These are phyloP conservation scores for Colletotrichum orbiculare DNA, from an alignment of 2,329 filamentous ascomycete species.

Conservation along the genomic window DNA sequence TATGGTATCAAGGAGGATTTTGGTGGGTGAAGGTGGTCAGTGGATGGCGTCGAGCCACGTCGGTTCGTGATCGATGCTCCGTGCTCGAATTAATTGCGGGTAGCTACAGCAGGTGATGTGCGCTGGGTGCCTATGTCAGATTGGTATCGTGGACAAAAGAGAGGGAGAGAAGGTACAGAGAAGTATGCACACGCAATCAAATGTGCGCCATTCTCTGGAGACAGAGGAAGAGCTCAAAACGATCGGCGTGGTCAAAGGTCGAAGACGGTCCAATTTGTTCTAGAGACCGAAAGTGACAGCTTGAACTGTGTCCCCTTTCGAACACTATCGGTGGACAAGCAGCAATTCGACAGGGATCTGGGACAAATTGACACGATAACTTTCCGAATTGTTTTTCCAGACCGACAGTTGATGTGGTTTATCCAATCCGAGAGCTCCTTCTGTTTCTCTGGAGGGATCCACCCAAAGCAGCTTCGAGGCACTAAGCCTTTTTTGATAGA, in stretches of 20 bases:
- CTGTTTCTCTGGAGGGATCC: background rate
- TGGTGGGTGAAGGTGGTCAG: slow-evolving; percentile 2
- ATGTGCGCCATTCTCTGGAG: slow-evolving; percentile 31
- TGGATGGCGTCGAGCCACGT: background rate
- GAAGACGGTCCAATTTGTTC: slow-evolving; percentile 20
- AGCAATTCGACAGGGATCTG: slow-evolving; percentile 31
- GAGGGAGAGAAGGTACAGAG: slow-evolving; percentile 3
- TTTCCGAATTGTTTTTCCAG: slow-evolving; percentile 39
- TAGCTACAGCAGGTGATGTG: slow-evolving; percentile 25
- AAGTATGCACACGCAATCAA: slow-evolving; percentile 26
- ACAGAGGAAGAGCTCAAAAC: background rate
- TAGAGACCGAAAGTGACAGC: slow-evolving; percentile 12
- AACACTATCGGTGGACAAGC: slow-evolving; percentile 18
- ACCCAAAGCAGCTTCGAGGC: background rate
- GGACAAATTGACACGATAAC: slow-evolving; percentile 39
- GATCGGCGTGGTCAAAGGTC: slow-evolving; percentile 3
- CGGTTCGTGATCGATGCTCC: slow-evolving; percentile 4
- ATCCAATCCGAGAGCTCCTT: slow-evolving; percentile 16
- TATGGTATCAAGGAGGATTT: slow-evolving; percentile 1
- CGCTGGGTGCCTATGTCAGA: background rate
- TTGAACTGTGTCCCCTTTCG: slow-evolving; percentile 33
- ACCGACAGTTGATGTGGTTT: background rate
- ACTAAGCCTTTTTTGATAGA: background rate
- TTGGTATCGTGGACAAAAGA: background rate
- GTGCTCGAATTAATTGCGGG: slow-evolving; percentile 22